Base-by-base conservation (phyloP, 2,329 filamentous ascomycete genomes). In the Xylaria sp. region DNA sequence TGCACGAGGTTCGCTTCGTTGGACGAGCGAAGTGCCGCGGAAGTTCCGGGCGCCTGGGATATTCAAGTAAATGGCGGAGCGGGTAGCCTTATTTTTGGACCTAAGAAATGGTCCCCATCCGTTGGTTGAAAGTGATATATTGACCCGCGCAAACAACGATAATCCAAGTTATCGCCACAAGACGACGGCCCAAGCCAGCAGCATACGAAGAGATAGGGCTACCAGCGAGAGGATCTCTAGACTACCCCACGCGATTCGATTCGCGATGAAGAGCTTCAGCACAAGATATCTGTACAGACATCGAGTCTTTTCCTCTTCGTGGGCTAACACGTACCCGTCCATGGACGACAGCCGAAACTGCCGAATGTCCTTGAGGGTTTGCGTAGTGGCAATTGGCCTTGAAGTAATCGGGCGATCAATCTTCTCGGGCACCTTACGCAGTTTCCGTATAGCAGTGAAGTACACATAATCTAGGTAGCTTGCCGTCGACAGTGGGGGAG, bases 281-380 rank as follows among this genome's bases (percentile, higher is more conserved):
- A 85, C 77, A 2, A 80, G 72, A 3, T 73, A 68, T 36, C 78
- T 72, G 67, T 87, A 87, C 1, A 61, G 34, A 25, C 41, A 71
- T 72, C 76, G 78, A 32, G 74, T 67, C 34, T 60, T 28, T 8
- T 58, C 41, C 30, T 80, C 74, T 25, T 76, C 76, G 9, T 80
- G 72, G 9, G 72, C 64, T 18, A 86, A 73, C 4, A 86, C 79
- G 67, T 81, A 86, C 13, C 79, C 83, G 69, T 87, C 85, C 83
- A 87, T 84, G 25, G 82, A 79, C 0, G 84, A 86, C 15, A 83
- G 82, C 39, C 83, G 81, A 72, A 85, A 85, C 9, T 76, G 78
- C 23, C 83, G 81, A 52, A 86, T 83, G 53, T 86, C 84, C 20
- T 78, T 70, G 25, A 70, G 68, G 45, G 64, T 53, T 30, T 62